Base-by-base conservation (phyloP, 192 early-diverging fungal genomes). In the Jimgerdemannia lactiflua region DNA sequence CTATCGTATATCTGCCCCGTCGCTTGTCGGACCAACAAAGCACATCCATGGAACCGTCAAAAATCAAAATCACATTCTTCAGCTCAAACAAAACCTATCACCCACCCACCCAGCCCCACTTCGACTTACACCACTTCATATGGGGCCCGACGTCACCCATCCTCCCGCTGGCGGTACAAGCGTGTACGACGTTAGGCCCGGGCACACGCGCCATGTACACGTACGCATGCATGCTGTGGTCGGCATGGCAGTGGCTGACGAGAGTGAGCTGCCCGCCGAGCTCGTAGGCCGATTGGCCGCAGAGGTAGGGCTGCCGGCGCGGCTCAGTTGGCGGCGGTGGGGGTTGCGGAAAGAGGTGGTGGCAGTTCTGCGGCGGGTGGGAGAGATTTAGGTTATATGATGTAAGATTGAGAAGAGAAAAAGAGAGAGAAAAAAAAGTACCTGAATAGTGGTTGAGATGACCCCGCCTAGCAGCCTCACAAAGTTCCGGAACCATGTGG, bases 251-350 rank as follows among this genome's bases (percentile, higher is more conserved):
- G 66, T 76, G 75, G 7, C 76, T 71, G 70, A 86, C 75, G 44
- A 86, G 72, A 4, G 80, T 65, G 14, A 82, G 39, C 64, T 86
- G 85, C 0, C 85, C 85, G 3, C 82, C 82, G 20, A 86, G 79
- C 64, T 86, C 82, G 70, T 84, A 86, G 2, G 80, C 82, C n/a
- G 81, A 86, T 66, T 86, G 85, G 2, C 85, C 85, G 1, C 78
- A 81, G 19, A 80, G 64, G 14, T 70, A 68, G 7, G 43, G 17
- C 1, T 14, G 71, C 54, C 59, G 66, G 19, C 42, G 64, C 14
- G 44, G 49, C 49, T 59, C 0, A 14, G 14, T 4, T 4, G 67
- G 3, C 42, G 68, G 44, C 41, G 79, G 67, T 44, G 70, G 76
- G 43, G 67, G 3, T 59, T 54, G 44, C 41, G 79, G 67, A 69